Evolutionary conservation across 805 yeast species (phyloP), one percentile per base, ranked within the genome.

Genomic region (Saccharomycopsis lassenensis): DNA sequence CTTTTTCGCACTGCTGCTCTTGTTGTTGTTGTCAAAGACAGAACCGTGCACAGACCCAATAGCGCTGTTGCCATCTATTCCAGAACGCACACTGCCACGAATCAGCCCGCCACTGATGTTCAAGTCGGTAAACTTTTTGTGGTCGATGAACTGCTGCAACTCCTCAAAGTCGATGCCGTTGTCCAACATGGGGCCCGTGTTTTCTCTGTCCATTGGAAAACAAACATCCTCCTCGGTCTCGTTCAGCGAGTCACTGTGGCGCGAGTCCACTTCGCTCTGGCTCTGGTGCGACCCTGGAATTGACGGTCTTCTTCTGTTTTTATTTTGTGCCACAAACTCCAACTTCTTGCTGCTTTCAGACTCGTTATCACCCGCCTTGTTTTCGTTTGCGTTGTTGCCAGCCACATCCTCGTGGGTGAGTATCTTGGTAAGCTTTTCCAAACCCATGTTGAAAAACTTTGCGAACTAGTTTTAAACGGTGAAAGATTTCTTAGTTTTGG

Each of bases 141-240:
- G 34, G 36, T 64, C 63, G 29, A 80, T 74, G 51, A 80, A 84
- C 47, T 81, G 91, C 40, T 84, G 95, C 46, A 89, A 70, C 51
- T 86, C 96, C 50, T 76, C 85, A 50, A 89, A 85, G 57, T 89
- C 95, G 47, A 91, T 83, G 12, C 94, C 95, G 42, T 75, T 76
- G 3, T 24, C 16, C 12, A n/a, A n/a, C n/a, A n/a, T n/a, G n/a
- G n/a, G n/a, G n/a, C 40, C 29, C 7, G 36, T 37, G 27, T 41
- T 39, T 42, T 78, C 79, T 3, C 82, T 76, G 33, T 74, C 61
- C 84, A 85, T 79, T 2, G 97, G 97, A 58, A 87, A 87, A 64
- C 97, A 89, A 30, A 89, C 98, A 68, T 89, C 97, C 53, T 85
- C 95, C 51, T 89, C 97, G 0, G 95, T 85, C 52, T 86, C 95